These are phyloP conservation scores for Avicennia marina DNA, from an alignment of 257 asterid genomes.

Conservation along the genomic window DNA sequence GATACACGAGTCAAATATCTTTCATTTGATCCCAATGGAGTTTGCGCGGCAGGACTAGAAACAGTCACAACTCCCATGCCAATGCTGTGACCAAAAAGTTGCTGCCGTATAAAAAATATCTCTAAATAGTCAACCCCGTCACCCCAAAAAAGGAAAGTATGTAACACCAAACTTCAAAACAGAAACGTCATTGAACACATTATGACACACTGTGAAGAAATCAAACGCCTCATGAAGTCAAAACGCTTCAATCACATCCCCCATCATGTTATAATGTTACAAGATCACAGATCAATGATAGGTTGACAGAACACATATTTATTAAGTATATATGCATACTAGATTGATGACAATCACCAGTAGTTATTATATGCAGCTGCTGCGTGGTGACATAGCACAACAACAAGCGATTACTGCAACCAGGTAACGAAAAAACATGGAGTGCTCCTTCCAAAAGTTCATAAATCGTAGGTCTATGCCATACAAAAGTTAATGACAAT, in stretches of 20 bases:
- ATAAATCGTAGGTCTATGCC: too few species aligned
- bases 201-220: too few species aligned
- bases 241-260: background rate
- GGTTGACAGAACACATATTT: background rate
- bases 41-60: slow-evolving; percentile 29
- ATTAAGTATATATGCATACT: background rate
- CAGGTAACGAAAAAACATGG: background rate
- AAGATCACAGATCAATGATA: too few species aligned
- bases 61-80: slow-evolving; percentile 40
- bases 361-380: background rate
- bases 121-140: too few species aligned
- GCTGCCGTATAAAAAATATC: background rate
- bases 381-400: too few species aligned
- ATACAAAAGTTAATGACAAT: background rate
- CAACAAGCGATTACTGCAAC: background rate
- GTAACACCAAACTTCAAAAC: too few species aligned
- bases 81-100: slow-evolving; percentile 8
- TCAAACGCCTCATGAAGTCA: background rate
- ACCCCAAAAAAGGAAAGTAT: too few species aligned
- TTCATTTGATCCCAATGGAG: slow-evolving; percentile 24
- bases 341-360: background rate
- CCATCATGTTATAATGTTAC: too few species aligned
- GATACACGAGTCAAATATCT: slow-evolving; percentile 29
- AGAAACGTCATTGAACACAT: too few species aligned
- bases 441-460: background rate